Base-by-base conservation (phyloP, 2,329 filamentous ascomycete genomes). In the Phialophora verrucosa region DNA sequence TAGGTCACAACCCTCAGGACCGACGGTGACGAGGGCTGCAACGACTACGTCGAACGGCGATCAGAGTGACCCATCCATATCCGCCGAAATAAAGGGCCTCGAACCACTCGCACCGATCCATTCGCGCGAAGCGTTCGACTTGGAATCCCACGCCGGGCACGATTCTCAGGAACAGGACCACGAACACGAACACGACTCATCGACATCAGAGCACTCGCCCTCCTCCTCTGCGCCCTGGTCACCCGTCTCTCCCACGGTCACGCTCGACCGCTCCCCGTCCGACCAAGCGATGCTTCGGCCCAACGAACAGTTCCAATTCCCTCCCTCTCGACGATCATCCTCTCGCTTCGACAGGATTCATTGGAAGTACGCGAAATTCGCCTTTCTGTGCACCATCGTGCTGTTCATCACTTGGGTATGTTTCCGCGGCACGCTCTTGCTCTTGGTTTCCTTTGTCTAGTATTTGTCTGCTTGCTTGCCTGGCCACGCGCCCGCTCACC, bases 311-410 rank as follows among this genome's bases (percentile, higher is more conserved):
- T 44, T 60, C 50, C 20, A 54, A 20, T 23, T 31, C 31, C 38
- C 38, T 7, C 38, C 38, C 10, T 42, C 54, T 10, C 66, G 66
- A 17, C 66, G 38, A 29, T 50, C 61, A 2, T 55, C 67, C 17
- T 69, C 66, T 17, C 38, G 67, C 2, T 69, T 69, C 25, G 67
- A 69, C 31, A 44, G 25, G 12, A 61, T 63, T 14, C 67, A 69
- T 23, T 69, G 67, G 67, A 69, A 69, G 42, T 69, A 69, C 29
- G 67, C 67, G n/a, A 63, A 69, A 20, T 69, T 69, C 42, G 67
- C 67, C 3, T 69, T 69, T 32, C 54, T 69, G 3, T 69, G 61
- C 32, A 69, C 67, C 4, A 63, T 69, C 38, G 67, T 69, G 3
- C 44, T 69, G n/a, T 64, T 66, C 17, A 69, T 69, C 29, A 69